These are phyloP conservation scores for Vanrija sp. DNA, from an alignment of 1,284 basidiomycete species.

Conservation along the genomic window DNA sequence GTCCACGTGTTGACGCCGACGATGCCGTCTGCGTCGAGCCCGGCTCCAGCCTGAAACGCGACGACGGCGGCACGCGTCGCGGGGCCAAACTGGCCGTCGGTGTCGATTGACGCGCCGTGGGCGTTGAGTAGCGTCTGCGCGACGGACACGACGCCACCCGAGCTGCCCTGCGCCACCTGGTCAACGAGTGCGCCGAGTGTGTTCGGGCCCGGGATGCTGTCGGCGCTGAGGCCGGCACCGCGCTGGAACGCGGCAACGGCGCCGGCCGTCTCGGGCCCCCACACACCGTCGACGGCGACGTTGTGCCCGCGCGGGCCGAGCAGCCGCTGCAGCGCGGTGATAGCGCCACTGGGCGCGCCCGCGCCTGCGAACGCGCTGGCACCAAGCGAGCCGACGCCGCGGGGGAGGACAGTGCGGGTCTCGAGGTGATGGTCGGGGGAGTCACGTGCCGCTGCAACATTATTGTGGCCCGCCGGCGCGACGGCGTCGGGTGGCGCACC, in stretches of 20 bases:
- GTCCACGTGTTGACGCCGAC: slow-evolving; percentile 4
- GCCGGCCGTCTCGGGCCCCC: background rate
- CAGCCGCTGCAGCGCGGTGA: slow-evolving; percentile 5
- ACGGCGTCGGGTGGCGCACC: too few relatives aligned
- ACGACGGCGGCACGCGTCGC: background rate
- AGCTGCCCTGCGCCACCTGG: background rate
- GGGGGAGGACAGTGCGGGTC: background rate
- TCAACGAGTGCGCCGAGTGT: slow-evolving; percentile 7
- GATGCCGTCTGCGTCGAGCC: slow-evolving; percentile 1
- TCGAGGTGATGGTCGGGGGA: too few relatives aligned
- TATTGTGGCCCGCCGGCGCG: too few relatives aligned
- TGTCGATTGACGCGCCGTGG: background rate
- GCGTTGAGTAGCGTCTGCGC: background rate
- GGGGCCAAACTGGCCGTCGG: slow-evolving; percentile 6
- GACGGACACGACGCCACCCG: background rate
- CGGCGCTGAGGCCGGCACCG: background rate
- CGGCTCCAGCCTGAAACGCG: background rate
- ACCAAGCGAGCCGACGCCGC: slow-evolving; percentile 2
- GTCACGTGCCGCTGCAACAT: too few relatives aligned
- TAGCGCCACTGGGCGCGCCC: background rate
- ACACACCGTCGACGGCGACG: background rate
- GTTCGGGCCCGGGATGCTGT: slow-evolving; percentile 1
- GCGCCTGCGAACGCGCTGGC: background rate
- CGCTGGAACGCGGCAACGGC: slow-evolving; percentile 1
- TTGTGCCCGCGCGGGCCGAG: background rate